These are phyloP conservation scores for Aspergillus sp. DNA, from an alignment of 2,329 filamentous ascomycete species.

Conservation along the genomic window DNA sequence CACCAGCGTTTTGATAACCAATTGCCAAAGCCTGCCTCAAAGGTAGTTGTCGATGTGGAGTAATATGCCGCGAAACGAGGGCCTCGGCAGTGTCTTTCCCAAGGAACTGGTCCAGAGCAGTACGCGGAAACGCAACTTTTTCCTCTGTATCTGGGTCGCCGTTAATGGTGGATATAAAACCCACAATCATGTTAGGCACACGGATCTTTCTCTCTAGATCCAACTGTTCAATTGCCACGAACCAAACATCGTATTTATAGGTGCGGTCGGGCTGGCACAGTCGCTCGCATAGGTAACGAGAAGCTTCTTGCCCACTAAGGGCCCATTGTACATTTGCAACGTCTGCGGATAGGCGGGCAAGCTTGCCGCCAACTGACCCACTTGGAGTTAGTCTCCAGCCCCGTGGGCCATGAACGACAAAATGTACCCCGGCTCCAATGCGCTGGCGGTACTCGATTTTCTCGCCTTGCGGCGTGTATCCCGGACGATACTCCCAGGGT, in stretches of 20 bases:
- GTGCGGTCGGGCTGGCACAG: not conserved
- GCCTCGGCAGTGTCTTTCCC: not conserved
- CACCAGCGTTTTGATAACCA: not conserved
- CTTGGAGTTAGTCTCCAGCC: not conserved
- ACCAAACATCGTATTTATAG: not conserved
- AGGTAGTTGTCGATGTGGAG: not conserved
- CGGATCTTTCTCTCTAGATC: not conserved
- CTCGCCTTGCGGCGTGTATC: not conserved
- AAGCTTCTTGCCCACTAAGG: not conserved
- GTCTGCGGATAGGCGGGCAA: not conserved
- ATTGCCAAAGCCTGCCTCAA: not conserved
- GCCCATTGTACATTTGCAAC: not conserved
- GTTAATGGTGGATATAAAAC: not conserved
- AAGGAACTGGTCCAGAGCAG: not conserved
- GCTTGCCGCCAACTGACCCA: not conserved
- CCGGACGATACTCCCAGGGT: not conserved
- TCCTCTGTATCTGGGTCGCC: not conserved
- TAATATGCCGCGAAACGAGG: not conserved
- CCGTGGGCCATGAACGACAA: not conserved
- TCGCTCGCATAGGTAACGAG: not conserved
- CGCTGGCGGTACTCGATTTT: not conserved
- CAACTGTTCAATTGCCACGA: not conserved
- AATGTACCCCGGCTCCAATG: not conserved
- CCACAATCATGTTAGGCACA: not conserved
- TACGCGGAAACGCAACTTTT: not conserved